phyloP scores from a whole-genome alignment of 805 yeast genomes.

The Candida caryicola region DNA sequence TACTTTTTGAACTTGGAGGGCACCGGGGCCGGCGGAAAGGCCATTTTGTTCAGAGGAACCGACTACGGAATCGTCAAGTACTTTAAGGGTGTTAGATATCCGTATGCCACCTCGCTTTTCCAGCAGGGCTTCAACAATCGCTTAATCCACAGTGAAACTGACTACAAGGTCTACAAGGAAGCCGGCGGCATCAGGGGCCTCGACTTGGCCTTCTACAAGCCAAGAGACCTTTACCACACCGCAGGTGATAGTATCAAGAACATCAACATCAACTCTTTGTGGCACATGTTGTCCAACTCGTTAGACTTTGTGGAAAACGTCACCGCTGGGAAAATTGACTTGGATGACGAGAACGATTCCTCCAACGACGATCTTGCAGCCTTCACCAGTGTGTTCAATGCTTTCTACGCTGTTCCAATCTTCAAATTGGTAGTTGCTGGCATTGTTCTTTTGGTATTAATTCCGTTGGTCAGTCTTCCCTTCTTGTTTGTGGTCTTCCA shows the following conservation, averaged over 20 bases:
- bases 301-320: slow-evolving; percentile 55
- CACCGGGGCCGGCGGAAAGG: slow-evolving; percentile 87
- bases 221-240: slow-evolving; percentile 83
- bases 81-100: slow-evolving; percentile 54
- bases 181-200: slow-evolving; percentile 72
- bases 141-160: slow-evolving; percentile 77
- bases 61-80: slow-evolving; percentile 68
- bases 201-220: slow-evolving; percentile 86
- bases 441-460: slow-evolving; percentile 46
- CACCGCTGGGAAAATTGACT: slow-evolving; percentile 28
- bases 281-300: slow-evolving; percentile 80
- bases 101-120: slow-evolving; percentile 76
- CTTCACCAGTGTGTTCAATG: slow-evolving; percentile 63
- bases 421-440: slow-evolving; percentile 50
- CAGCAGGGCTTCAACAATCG: slow-evolving; percentile 83
- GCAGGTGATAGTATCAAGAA: slow-evolving; percentile 63
- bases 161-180: slow-evolving; percentile 66
- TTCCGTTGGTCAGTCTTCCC: slow-evolving; percentile 53
- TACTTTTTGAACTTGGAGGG: slow-evolving; percentile 85
- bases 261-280: slow-evolving; percentile 63
- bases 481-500: slow-evolving; percentile 49
- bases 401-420: slow-evolving; percentile 54
- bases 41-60: slow-evolving; percentile 79
- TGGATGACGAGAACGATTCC: slow-evolving; percentile 29
- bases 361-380: slow-evolving; percentile 40